phyloP scores from a whole-genome alignment of 805 yeast genomes.

The Kodamaea fukazawae region DNA sequence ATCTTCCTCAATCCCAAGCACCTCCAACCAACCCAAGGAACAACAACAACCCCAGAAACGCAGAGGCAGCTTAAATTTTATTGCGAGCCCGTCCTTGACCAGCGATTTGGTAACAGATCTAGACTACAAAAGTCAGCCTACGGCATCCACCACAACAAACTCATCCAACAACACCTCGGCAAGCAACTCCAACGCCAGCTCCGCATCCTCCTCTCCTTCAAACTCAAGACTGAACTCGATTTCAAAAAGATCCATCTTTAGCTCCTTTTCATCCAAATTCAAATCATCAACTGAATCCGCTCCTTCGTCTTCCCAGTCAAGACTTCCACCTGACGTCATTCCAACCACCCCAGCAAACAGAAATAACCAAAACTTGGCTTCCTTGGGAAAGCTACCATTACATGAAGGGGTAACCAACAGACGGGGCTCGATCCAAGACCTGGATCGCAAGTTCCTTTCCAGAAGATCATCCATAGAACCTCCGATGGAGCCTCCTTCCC shows the following conservation, averaged over 20 bases:
- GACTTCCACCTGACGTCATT: not conserved
- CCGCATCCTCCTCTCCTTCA: conserved; percentile 12
- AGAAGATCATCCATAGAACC: conserved; percentile 15
- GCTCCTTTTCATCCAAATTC: conserved; percentile 41
- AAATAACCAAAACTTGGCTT: conserved; percentile 1
- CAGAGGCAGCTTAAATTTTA: conserved; percentile 2
- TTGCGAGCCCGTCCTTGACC: conserved; percentile 7
- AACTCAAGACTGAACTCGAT: conserved; percentile 17
- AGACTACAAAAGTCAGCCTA: not conserved
- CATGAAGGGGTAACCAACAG: conserved; percentile 1
- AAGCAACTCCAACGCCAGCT: not conserved
- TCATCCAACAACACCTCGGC: not conserved
- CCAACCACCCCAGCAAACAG: not conserved
- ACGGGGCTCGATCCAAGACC: not conserved
- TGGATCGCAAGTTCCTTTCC: too few relatives aligned
- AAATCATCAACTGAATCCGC: conserved; percentile 15
- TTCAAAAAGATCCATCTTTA: conserved; percentile 30
- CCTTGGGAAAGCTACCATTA: conserved; percentile 1
- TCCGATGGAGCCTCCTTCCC: not conserved
- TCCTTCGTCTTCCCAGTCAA: not conserved
- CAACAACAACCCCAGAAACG: conserved; percentile 1
- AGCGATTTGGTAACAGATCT: conserved; percentile 3
- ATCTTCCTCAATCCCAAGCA: conserved; percentile 17
- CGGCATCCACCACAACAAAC: not conserved
- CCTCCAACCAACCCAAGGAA: conserved; percentile 7